Evolutionary conservation across 1,284 basidiomycete species (phyloP).

Genomic region (Blastosporella zonata): DNA sequence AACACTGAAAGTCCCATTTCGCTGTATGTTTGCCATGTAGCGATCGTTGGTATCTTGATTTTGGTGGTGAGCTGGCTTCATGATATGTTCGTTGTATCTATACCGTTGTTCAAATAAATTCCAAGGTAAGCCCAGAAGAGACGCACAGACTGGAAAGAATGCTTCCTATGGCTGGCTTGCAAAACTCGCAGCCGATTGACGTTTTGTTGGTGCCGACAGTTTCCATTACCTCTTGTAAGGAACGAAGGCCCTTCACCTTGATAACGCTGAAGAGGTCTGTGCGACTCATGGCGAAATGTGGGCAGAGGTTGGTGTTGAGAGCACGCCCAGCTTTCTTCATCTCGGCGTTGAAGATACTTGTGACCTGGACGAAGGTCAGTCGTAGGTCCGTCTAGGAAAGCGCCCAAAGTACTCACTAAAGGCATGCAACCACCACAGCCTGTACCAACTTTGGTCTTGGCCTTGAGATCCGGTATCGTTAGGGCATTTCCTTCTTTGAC

Average conservation of each 20-base stretch:
- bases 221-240: constrained; percentile 56
- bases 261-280: constrained; percentile 69
- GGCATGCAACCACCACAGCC: constrained; percentile 77
- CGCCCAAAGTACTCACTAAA: constrained; percentile 26
- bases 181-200: constrained; percentile 69
- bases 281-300: constrained; percentile 68
- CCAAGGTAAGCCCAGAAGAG: not conserved
- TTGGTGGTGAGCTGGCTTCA: constrained; percentile 62
- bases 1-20: constrained; percentile 73
- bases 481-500: constrained; percentile 49
- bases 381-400: not conserved
- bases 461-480: constrained; percentile 57
- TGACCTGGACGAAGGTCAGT: not conserved
- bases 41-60: constrained; percentile 72
- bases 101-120: not conserved
- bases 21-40: constrained; percentile 75
- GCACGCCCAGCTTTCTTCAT: constrained; percentile 68
- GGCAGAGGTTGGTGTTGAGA: constrained; percentile 62
- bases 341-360: constrained; percentile 50
- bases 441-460: constrained; percentile 68
- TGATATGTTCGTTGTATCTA: constrained; percentile 61
- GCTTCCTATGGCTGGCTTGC: constrained; percentile 68
- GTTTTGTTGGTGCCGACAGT: constrained; percentile 47
- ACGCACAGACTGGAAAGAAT: constrained; percentile 58
- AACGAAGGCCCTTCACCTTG: constrained; percentile 63